A percentile compares a stretch with the other conserved stretches of the same genome.
These are phyloP conservation scores for Trichoderma afroharzianum DNA, from an alignment of 2,329 filamentous ascomycete species.

Conservation along the genomic window DNA sequence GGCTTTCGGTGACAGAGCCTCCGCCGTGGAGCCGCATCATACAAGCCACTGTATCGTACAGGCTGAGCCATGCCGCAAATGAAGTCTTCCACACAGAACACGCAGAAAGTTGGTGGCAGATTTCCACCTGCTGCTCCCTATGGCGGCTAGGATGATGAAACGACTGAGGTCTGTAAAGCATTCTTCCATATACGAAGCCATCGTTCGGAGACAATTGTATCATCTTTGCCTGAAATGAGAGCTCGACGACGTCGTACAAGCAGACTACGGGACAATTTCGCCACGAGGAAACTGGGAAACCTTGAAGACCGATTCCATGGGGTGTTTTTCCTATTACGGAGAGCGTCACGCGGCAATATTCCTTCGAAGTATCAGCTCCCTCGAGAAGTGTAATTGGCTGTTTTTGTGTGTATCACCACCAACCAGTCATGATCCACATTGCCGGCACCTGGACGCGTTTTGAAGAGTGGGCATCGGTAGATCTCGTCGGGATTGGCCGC, in stretches of 20 bases:
- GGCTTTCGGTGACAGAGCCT: not conserved
- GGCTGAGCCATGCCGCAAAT: not conserved
- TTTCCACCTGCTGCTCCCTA: not conserved
- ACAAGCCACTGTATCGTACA: not conserved
- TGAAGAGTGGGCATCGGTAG: not conserved
- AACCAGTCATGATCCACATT: slow-evolving; percentile 14
- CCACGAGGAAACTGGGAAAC: not conserved
- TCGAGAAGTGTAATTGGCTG: slow-evolving; percentile 3
- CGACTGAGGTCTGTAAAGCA: not conserved
- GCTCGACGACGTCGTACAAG: not conserved
- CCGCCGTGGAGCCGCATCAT: slow-evolving; percentile 6
- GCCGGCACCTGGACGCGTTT: slow-evolving; percentile 3
- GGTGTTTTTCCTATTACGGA: not conserved
- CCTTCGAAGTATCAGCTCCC: not conserved
- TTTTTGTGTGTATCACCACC: not conserved
- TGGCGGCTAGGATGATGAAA: not conserved
- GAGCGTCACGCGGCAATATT: slow-evolving; percentile 11
- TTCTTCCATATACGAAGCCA: not conserved
- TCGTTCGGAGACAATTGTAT: not conserved
- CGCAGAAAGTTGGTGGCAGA: not conserved
- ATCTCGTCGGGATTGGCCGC: slow-evolving; percentile 16
- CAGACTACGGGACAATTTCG: not conserved
- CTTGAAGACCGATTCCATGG: not conserved
- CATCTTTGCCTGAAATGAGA: not conserved
- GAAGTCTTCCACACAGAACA: not conserved